phyloP scores from a whole-genome alignment of 176 grass and related monocot species.

The Aegilops tauschii region DNA sequence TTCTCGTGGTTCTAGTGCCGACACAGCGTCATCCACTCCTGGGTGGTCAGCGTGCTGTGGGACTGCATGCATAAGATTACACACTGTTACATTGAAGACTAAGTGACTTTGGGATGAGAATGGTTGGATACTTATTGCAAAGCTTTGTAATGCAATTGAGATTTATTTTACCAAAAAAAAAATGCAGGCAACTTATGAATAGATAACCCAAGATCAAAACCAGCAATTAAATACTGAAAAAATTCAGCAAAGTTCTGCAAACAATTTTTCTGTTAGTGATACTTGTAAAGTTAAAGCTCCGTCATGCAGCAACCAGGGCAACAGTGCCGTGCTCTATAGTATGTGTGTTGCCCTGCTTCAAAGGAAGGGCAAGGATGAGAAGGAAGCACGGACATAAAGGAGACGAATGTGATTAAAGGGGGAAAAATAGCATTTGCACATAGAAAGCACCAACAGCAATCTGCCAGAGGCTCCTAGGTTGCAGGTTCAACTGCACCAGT shows the following conservation, averaged over 20 bases:
- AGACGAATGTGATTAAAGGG: too few relatives aligned
- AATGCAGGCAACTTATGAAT: background rate
- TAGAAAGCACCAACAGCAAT: background rate
- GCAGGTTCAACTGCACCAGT: too few relatives aligned
- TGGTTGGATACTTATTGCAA: background rate
- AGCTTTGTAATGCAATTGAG: background rate
- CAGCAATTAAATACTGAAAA: background rate
- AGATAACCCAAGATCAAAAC: background rate
- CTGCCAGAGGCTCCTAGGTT: too few relatives aligned
- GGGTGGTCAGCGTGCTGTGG: slow-evolving; percentile 32
- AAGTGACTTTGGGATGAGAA: background rate
- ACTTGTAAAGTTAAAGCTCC: background rate
- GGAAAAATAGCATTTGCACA: too few relatives aligned
- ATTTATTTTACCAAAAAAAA: background rate
- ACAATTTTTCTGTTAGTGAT: background rate
- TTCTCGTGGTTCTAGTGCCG: slow-evolving; percentile 29
- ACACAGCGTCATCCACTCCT: slow-evolving; percentile 35
- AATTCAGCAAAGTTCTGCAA: background rate
- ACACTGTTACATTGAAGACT: background rate
- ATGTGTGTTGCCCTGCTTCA: background rate
- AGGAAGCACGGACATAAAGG: background rate
- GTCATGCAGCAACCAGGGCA: background rate
- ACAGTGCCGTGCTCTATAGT: background rate
- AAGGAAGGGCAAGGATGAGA: background rate
- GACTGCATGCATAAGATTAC: slow-evolving; percentile 34